A percentile compares a stretch with the other conserved stretches of the same genome.
phyloP scores from a whole-genome alignment of 805 yeast genomes.

The Maudiozyma pseudohumilis region DNA sequence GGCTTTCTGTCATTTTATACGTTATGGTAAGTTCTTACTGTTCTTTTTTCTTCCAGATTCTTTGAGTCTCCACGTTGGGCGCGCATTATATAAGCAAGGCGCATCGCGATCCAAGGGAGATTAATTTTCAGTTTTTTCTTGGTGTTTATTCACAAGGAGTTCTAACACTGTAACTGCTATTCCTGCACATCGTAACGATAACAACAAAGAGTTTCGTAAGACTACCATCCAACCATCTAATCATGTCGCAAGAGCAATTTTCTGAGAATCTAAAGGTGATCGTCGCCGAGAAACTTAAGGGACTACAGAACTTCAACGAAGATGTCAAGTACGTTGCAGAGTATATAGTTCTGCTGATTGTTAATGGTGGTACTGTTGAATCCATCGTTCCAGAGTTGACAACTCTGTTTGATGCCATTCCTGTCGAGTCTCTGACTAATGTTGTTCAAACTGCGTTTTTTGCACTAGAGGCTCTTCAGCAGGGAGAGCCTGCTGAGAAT shows the following conservation, averaged over 20 bases:
- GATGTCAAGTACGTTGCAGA: slow-evolving; percentile 61
- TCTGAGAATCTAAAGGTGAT: slow-evolving; percentile 34
- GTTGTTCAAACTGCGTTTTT: slow-evolving; percentile 49
- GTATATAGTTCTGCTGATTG: slow-evolving; percentile 59
- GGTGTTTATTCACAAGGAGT: not conserved
- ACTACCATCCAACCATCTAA: slow-evolving; percentile 1
- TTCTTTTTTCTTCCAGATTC: not conserved
- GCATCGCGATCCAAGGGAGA: not conserved
- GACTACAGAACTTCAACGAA: slow-evolving; percentile 36
- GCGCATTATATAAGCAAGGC: not conserved
- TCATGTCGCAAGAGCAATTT: slow-evolving; percentile 24
- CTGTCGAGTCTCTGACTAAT: slow-evolving; percentile 45
- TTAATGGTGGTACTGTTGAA: slow-evolving; percentile 51
- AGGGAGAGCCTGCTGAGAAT: slow-evolving; percentile 25
- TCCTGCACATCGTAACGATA: not conserved
- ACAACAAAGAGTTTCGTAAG: not conserved
- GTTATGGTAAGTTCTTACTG: not conserved
- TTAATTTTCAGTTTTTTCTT: not conserved
- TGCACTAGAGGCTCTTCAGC: slow-evolving; percentile 41
- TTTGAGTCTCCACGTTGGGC: not conserved
- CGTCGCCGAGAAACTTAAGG: slow-evolving; percentile 33
- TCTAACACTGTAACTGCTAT: not conserved
- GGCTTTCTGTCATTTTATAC: not conserved
- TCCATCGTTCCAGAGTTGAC: slow-evolving; percentile 54
- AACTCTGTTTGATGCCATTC: slow-evolving; percentile 51